Evolutionary conservation across 2,329 filamentous ascomycete genomes (phyloP).

Genomic region (Neopestalotiopsis sp.): DNA sequence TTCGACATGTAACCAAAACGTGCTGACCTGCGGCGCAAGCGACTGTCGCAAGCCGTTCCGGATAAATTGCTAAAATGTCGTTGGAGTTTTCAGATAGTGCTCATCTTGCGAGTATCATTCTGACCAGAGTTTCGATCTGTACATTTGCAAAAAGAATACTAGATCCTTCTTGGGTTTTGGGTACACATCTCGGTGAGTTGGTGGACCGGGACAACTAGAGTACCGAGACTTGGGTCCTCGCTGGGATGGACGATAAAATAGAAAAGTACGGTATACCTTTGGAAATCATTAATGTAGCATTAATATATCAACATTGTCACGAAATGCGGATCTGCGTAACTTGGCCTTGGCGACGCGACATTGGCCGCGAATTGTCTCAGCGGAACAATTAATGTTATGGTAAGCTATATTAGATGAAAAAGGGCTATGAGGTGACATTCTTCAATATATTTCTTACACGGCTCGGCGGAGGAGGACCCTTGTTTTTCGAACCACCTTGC

Average conservation of each 20-base stretch:
- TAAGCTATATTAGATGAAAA: not conserved
- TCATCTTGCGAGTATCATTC: not conserved
- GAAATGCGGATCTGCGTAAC: constrained; percentile 4
- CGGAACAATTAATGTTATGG: not conserved
- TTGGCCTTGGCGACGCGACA: constrained; percentile 9
- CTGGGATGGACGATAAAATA: too few species aligned
- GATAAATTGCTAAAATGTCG: not conserved
- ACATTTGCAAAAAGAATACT: not conserved
- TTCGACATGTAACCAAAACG: not conserved
- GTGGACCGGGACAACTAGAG: not conserved
- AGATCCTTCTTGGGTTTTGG: not conserved
- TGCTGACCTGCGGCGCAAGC: not conserved
- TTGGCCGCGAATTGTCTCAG: not conserved
- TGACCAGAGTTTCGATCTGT: not conserved
- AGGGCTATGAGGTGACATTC: not conserved
- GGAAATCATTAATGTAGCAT: not conserved
- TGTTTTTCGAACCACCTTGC: not conserved
- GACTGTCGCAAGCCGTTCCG: constrained; percentile 1
- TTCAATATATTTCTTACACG: constrained; percentile 11
- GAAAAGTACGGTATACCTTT: not conserved
- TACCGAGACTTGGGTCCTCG: not conserved
- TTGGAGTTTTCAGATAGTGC: not conserved
- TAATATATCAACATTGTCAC: not conserved
- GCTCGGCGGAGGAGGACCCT: not conserved
- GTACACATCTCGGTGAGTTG: not conserved